Base-by-base conservation (phyloP, 2,329 filamentous ascomycete species). In the Lasiodiplodia hormozganensis region DNA sequence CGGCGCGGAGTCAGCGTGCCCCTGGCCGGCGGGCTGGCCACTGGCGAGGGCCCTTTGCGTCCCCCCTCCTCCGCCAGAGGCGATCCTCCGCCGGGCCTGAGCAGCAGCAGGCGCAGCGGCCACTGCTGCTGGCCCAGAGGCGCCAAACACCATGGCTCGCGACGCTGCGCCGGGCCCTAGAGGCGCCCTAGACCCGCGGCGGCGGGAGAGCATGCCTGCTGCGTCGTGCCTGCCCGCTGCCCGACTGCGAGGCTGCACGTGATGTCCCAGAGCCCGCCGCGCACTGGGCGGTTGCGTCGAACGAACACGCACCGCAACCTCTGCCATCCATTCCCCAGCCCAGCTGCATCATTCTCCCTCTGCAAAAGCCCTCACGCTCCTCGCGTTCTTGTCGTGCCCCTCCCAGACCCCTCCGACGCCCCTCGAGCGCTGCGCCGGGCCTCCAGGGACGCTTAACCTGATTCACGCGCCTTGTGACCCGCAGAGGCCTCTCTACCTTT, bases 401-500 rank as follows among this genome's bases (percentile, higher is more conserved):
- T 67, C 16, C 64, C 49, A 36, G 23, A 28, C 64, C 64, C 43
- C 53, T 49, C 60, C 60, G n/a, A 52, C 60, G 60, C 60, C 47
- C 47, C 60, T 51, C 60, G 60, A 64, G 43, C 18, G 60, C 60
- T 64, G 60, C 60, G 60, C 60, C 60, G 47, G 54, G 47, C 43
- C 31, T 64, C 47, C 40, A 34, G 23, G 52, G 34, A 53, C 65
- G 51, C 64, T 68, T 64, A n/a, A 68, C 51, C 49, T 56, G 43
- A 58, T 52, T 64, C 67, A 68, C 57, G 47, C 47, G 67, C 40
- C 52, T 60, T 62, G 58, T 62, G 58, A 62, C 58, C 58, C 58
- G 58, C 58, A 62, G 57, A 62, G 58, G 58, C 58, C 58, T 62
- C 57, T 62, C 40, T 62, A 62, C 58, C 58, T 54, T 64, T 68